phyloP scores from a whole-genome alignment of 495 filamentous ascomycete species.

The Cairneyella variabilis region DNA sequence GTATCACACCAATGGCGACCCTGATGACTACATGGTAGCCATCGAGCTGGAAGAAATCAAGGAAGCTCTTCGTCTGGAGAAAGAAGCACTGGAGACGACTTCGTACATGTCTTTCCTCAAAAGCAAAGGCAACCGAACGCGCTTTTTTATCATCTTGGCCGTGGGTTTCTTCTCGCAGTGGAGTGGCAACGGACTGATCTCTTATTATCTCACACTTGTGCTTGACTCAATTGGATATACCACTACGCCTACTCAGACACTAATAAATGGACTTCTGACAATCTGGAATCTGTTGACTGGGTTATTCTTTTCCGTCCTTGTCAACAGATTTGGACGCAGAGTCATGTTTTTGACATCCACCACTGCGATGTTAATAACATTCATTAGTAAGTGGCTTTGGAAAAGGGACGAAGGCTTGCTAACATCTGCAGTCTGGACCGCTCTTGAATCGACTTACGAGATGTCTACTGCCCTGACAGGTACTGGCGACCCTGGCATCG shows the following conservation, averaged over 20 bases:
- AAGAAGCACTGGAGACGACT: conserved; percentile 1
- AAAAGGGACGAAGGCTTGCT: neutral
- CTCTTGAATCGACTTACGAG: conserved; percentile 30
- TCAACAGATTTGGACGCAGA: conserved; percentile 58
- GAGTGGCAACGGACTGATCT: conserved; percentile 63
- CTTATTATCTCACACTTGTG: conserved; percentile 58
- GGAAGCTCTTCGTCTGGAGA: conserved; percentile 7
- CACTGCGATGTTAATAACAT: conserved; percentile 55
- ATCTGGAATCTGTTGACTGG: conserved; percentile 53
- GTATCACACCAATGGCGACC: conserved; percentile 56
- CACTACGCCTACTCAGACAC: conserved; percentile 41
- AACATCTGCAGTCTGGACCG: conserved; percentile 13
- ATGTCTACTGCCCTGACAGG: conserved; percentile 36
- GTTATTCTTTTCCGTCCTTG: conserved; percentile 49
- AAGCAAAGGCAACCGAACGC: conserved; percentile 65
- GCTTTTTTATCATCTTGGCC: conserved; percentile 51
- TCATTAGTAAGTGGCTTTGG: conserved; percentile 46
- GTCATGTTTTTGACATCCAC: conserved; percentile 55
- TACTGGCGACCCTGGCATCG: conserved; percentile 34
- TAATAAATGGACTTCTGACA: conserved; percentile 12
- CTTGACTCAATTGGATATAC: conserved; percentile 54
- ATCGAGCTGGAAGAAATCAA: conserved; percentile 55
- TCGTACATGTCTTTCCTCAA: conserved; percentile 55
- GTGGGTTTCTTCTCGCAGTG: conserved; percentile 64
- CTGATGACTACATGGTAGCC: conserved; percentile 49